A percentile compares a stretch with the other conserved stretches of the same genome.
Evolutionary conservation across 2,329 filamentous ascomycete genomes (phyloP).

Genomic region (Diaporthe eres): DNA sequence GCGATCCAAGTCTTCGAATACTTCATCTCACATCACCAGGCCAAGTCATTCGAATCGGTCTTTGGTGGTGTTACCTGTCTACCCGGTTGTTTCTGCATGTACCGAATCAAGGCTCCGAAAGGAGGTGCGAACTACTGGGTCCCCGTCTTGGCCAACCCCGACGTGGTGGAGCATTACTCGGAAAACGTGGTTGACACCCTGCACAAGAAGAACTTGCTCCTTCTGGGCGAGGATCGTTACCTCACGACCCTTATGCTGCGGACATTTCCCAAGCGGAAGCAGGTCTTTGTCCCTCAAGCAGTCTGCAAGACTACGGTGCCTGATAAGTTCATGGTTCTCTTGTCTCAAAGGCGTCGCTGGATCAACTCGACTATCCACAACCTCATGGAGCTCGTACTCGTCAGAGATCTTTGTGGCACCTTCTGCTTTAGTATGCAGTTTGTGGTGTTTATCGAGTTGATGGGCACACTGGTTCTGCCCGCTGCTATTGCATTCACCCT

Average conservation of each 20-base stretch:
- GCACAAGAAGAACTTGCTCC: constrained; percentile 95
- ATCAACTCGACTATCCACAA: constrained; percentile 99
- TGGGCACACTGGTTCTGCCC: constrained; percentile 94
- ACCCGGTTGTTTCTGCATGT: constrained; percentile 99
- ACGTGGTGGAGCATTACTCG: constrained; percentile 98
- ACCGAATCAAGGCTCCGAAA: constrained; percentile 99
- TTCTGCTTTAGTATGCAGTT: constrained; percentile 99
- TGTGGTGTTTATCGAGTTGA: constrained; percentile 93
- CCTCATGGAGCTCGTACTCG: constrained; percentile 95
- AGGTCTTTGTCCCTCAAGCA: constrained; percentile 97
- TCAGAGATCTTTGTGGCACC: constrained; percentile 95
- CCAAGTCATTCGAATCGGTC: constrained; percentile 97
- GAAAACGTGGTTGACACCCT: constrained; percentile 99
- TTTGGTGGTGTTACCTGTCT: constrained; percentile 99
- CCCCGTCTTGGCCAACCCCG: constrained; percentile 96
- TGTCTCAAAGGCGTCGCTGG: constrained; percentile 97
- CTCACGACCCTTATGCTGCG: constrained; percentile 97
- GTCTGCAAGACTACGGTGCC: constrained; percentile 99
- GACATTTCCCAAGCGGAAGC: constrained; percentile 98
- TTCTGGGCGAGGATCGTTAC: constrained; percentile 95
- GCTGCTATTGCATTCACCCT: constrained; percentile 98
- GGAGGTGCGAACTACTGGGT: constrained; percentile 99
- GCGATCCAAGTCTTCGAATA: constrained; percentile 99
- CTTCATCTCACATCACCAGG: constrained; percentile 97
- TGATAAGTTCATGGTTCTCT: constrained; percentile 89